Evolutionary conservation across 768 basidiomycete genomes (phyloP).

Genomic region (Lactifluus pinguis): DNA sequence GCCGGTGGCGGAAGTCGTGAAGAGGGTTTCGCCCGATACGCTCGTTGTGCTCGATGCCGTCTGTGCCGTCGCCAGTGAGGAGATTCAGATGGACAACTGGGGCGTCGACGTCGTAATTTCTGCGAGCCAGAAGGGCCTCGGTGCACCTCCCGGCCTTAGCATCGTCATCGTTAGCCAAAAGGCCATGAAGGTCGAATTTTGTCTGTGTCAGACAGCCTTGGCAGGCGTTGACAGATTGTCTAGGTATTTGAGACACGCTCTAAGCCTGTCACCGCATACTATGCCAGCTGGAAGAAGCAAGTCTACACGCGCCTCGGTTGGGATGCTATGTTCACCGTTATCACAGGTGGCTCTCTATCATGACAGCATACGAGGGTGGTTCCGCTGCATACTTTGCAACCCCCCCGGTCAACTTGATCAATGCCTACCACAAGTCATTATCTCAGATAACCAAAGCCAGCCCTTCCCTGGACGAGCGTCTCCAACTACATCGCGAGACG

Average conservation of each 20-base stretch:
- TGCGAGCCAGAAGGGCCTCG: slow-evolving; percentile 88
- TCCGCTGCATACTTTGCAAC: slow-evolving; percentile 88
- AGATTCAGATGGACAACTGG: slow-evolving; percentile 93
- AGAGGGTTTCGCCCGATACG: slow-evolving; percentile 73
- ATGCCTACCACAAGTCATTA: slow-evolving; percentile 82
- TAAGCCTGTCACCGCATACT: slow-evolving; percentile 66
- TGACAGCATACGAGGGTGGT: slow-evolving; percentile 86
- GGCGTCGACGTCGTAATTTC: slow-evolving; percentile 80
- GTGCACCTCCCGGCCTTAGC: slow-evolving; percentile 87
- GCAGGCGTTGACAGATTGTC: background rate
- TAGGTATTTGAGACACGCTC: slow-evolving; percentile 54
- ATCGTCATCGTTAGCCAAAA: slow-evolving; percentile 73
- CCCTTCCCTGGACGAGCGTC: slow-evolving; percentile 68
- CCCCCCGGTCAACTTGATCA: slow-evolving; percentile 89
- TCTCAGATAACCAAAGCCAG: slow-evolving; percentile 52
- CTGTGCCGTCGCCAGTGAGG: slow-evolving; percentile 92
- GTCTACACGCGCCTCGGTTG: slow-evolving; percentile 16
- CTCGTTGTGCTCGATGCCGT: slow-evolving; percentile 89
- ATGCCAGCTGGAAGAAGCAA: slow-evolving; percentile 83
- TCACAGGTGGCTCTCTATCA: slow-evolving; percentile 79
- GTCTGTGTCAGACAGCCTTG: background rate
- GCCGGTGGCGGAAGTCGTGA: slow-evolving; percentile 63
- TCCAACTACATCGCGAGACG: slow-evolving; percentile 63
- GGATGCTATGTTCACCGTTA: background rate
- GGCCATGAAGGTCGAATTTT: slow-evolving; percentile 51